These are phyloP conservation scores for Fusarium agapanthi DNA, from an alignment of 2,329 filamentous ascomycete genomes.

Conservation along the genomic window DNA sequence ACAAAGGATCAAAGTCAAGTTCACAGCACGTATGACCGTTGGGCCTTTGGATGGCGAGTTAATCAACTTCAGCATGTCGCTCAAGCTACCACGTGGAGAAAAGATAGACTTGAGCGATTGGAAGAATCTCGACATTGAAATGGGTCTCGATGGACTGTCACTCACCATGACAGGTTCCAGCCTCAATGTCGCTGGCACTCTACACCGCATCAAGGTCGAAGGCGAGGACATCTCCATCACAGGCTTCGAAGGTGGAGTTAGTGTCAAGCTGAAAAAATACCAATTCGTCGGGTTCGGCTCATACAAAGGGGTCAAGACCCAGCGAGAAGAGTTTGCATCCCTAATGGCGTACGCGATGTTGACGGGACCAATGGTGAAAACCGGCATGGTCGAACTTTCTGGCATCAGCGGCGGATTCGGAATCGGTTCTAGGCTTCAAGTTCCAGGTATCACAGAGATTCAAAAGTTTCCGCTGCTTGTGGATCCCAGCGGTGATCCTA, in stretches of 20 bases:
- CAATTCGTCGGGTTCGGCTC: not conserved
- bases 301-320: not conserved
- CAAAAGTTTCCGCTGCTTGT: not conserved
- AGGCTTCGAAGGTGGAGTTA: not conserved
- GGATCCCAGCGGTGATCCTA: too few species aligned
- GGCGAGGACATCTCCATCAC: fast-evolving
- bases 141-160: not conserved
- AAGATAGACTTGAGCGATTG: not conserved
- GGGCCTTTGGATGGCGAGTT: not conserved
- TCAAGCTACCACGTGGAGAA: not conserved
- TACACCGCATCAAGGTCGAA: not conserved
- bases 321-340: not conserved
- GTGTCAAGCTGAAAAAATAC: not conserved
- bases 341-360: not conserved
- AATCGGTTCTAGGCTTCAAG: not conserved
- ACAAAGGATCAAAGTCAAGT: not conserved
- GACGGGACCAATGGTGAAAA: not conserved
- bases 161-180: not conserved
- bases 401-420: not conserved
- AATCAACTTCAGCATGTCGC: not conserved
- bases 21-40: not conserved
- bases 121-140: not conserved
- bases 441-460: not conserved
- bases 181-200: not conserved
- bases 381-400: not conserved